Percentiles rank a stretch among this genome's conserved stretches.
Evolutionary conservation across 768 basidiomycete species (phyloP).

Genomic region (Trametes villosa): DNA sequence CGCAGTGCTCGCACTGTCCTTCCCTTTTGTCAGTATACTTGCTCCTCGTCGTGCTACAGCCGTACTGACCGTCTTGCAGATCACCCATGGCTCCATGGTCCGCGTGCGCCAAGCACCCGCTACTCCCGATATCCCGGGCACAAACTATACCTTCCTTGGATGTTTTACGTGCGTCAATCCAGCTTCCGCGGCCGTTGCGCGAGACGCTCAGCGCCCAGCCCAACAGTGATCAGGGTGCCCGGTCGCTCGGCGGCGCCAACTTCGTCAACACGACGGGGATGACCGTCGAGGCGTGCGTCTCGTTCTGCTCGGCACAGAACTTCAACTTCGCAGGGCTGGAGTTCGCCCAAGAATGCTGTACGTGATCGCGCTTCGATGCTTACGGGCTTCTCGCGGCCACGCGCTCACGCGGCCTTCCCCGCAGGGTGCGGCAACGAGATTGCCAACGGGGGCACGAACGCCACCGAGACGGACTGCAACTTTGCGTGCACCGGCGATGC

Average conservation of each 20-base stretch:
- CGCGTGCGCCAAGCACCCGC: constrained; percentile 19
- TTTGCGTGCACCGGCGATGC: constrained; percentile 64
- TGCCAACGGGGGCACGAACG: constrained; percentile 48
- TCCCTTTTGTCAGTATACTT: constrained; percentile 9
- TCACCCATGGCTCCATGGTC: constrained; percentile 15
- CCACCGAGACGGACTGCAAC: constrained; percentile 58
- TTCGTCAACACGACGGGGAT: constrained; percentile 54
- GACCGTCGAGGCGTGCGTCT: constrained; percentile 61
- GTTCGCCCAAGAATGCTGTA: constrained; percentile 68
- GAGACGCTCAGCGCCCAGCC: background rate
- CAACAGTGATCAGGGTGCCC: constrained; percentile 58
- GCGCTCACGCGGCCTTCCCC: constrained; percentile 8
- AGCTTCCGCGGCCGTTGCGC: background rate
- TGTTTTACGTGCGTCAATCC: constrained; percentile 24
- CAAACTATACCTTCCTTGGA: constrained; percentile 23
- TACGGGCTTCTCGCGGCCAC: background rate
- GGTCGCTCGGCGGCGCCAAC: constrained; percentile 57
- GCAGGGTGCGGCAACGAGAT: constrained; percentile 69
- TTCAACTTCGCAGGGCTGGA: constrained; percentile 75
- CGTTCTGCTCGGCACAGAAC: constrained; percentile 46
- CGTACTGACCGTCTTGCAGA: background rate
- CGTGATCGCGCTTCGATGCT: constrained; percentile 28
- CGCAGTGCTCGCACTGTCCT: constrained; percentile 20
- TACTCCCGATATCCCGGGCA: constrained; percentile 18
- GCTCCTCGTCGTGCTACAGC: no score